phyloP scores from a whole-genome alignment of 495 filamentous ascomycete genomes.

The Tirmania nivea region DNA sequence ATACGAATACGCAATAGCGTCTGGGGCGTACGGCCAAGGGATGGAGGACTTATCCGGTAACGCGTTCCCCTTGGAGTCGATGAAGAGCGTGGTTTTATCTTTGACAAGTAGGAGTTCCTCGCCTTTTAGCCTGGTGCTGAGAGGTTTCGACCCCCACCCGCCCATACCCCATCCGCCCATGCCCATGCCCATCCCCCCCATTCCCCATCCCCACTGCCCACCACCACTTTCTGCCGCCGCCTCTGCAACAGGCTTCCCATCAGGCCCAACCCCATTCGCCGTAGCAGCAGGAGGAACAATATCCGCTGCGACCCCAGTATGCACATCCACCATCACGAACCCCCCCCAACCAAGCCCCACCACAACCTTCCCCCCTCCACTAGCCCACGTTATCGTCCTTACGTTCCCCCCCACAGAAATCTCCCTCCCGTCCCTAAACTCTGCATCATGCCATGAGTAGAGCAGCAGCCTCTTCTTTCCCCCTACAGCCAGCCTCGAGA shows the following conservation, averaged over 20 bases:
- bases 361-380: conserved; percentile 59
- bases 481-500: conserved; percentile 72
- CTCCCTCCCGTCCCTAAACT: conserved; percentile 57
- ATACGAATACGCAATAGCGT: conserved; percentile 83
- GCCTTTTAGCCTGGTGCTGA: conserved; percentile 52
- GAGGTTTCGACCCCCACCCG: conserved; percentile 73
- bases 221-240: conserved; percentile 23
- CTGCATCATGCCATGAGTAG: conserved; percentile 93
- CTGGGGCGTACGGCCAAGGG: conserved; percentile 73
- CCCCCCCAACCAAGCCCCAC: conserved; percentile 60
- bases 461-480: conserved; percentile 74
- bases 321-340: conserved; percentile 76
- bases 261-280: conserved; percentile 42
- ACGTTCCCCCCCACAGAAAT: conserved; percentile 57
- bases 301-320: conserved; percentile 43
- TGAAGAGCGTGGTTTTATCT: conserved; percentile 87
- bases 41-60: conserved; percentile 60
- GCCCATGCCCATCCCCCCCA: no score
- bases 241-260: conserved; percentile 42
- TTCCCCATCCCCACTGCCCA: no score
- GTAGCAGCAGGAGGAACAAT: conserved; percentile 65
- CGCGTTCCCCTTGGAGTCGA: conserved; percentile 59
- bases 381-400: conserved; percentile 73
- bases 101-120: conserved; percentile 77
- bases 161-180: background rate